Evolutionary conservation across 176 grass and related monocot species (phyloP).

Genomic region (Hsuehochloa calcarea): DNA sequence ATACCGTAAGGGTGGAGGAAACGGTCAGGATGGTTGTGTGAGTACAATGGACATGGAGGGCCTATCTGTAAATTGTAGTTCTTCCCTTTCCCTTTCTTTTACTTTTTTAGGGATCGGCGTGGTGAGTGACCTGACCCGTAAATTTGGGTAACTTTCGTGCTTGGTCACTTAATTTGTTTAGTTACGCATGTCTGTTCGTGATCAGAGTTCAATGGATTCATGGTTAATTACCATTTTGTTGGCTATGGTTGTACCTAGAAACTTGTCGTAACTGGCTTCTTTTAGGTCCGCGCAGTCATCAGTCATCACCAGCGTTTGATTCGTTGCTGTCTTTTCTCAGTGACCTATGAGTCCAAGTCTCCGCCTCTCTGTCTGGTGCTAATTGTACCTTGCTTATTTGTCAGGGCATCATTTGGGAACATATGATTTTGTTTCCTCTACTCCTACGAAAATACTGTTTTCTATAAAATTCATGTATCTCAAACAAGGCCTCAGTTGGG

Average conservation of each 20-base stretch:
- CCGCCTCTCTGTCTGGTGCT: background rate
- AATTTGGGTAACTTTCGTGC: conserved; percentile 18
- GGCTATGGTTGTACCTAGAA: background rate
- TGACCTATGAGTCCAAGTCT: background rate
- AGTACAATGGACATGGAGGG: background rate
- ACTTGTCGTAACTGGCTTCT: background rate
- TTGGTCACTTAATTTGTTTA: conserved; percentile 8
- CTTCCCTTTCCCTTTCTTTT: background rate
- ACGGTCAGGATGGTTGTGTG: background rate
- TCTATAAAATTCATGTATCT: too few relatives aligned
- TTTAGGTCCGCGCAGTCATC: background rate
- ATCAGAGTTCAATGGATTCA: background rate
- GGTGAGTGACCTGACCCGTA: background rate
- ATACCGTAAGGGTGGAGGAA: background rate
- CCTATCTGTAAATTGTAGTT: conserved; percentile 15
- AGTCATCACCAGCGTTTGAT: background rate
- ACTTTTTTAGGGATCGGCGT: background rate
- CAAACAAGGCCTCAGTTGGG: too few relatives aligned
- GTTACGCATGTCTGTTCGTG: background rate
- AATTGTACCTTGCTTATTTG: background rate
- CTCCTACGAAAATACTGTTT: too few relatives aligned
- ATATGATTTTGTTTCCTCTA: too few relatives aligned
- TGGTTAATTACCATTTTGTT: background rate
- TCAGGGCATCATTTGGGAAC: background rate
- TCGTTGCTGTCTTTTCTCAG: background rate